A percentile compares a stretch with the other conserved stretches of the same genome.
Conservation (phyloP, 345 rosid genomes). For the Citrus inodora region DNA sequence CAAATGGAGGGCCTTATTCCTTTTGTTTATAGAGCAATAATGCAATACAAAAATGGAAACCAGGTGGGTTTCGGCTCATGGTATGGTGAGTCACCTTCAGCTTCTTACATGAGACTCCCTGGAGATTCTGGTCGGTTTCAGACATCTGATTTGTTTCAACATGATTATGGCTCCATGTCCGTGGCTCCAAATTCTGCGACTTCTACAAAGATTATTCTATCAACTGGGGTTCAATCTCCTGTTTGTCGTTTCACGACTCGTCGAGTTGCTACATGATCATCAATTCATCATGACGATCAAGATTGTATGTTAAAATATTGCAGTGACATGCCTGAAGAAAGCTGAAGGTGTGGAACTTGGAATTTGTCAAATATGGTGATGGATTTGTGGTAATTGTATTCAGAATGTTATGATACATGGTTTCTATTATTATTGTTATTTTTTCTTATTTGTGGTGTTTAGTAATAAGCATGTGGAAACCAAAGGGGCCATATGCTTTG, state of each 20-base stretch:
- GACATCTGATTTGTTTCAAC: constrained; percentile 43
- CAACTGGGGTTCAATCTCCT: constrained; percentile 61
- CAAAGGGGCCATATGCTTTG: constrained; percentile 36
- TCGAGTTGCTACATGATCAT: constrained; percentile 39
- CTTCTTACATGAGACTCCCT: constrained; percentile 78
- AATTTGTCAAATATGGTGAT: not conserved
- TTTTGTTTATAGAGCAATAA: constrained; percentile 54
- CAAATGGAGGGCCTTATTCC: constrained; percentile 90
- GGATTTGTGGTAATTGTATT: not conserved
- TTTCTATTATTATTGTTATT: not conserved
- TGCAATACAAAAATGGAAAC: constrained; percentile 60
- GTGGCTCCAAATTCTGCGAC: constrained; percentile 12
- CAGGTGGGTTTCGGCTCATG: constrained; percentile 36
- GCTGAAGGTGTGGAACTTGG: constrained; percentile 31
- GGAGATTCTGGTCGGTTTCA: constrained; percentile 82
- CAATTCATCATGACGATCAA: not conserved
- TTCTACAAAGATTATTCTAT: constrained; percentile 35
- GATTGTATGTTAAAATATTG: not conserved
- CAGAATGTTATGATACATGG: not conserved
- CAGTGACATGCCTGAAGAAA: constrained; percentile 25
- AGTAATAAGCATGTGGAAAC: constrained; percentile 30
- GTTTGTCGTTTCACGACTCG: constrained; percentile 45
- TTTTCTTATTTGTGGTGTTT: not conserved
- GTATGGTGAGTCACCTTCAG: constrained; percentile 59
- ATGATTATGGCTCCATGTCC: constrained; percentile 35